phyloP scores from a whole-genome alignment of 2,329 filamentous ascomycete genomes.

The Bipolaris cookei region DNA sequence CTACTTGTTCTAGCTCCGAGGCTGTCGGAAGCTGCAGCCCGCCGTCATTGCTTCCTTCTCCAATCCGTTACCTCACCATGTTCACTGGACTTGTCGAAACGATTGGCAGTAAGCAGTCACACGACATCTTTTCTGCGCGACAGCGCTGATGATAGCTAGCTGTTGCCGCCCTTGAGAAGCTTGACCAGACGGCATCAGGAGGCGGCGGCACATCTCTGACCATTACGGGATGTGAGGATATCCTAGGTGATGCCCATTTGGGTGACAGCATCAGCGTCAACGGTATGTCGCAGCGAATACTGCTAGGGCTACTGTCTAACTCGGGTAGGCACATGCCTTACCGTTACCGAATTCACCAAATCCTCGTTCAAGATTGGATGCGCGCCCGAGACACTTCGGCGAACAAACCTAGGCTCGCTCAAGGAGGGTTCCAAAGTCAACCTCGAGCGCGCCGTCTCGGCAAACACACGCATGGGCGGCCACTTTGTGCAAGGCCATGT shows the following conservation, averaged over 20 bases:
- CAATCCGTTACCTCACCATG: slow-evolving; percentile 62
- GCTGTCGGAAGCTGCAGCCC: slow-evolving; percentile 26
- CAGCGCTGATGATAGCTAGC: slow-evolving; percentile 61
- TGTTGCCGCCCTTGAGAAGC: slow-evolving; percentile 78
- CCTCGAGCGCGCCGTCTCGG: slow-evolving; percentile 90
- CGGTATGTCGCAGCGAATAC: slow-evolving; percentile 59
- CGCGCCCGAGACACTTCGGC: slow-evolving; percentile 91
- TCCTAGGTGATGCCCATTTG: slow-evolving; percentile 81
- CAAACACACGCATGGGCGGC: slow-evolving; percentile 93
- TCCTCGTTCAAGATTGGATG: slow-evolving; percentile 85
- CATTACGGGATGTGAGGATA: slow-evolving; percentile 74
- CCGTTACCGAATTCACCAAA: slow-evolving; percentile 75
- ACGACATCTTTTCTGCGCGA: slow-evolving; percentile 12
- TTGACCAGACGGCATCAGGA: slow-evolving; percentile 73
- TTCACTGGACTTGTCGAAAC: slow-evolving; percentile 75
- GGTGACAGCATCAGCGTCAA: slow-evolving; percentile 97
- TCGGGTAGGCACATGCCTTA: slow-evolving; percentile 77
- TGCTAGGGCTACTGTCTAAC: slow-evolving; percentile 4
- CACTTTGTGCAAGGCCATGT: slow-evolving; percentile 99
- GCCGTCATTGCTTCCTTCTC: slow-evolving; percentile 17
- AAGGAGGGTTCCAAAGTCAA: slow-evolving; percentile 74
- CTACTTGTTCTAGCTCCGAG: slow-evolving; percentile 26
- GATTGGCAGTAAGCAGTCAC: slow-evolving; percentile 75
- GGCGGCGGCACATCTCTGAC: slow-evolving; percentile 88
- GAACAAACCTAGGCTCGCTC: slow-evolving; percentile 89